These are phyloP conservation scores for Phaeosphaeria sp. DNA, from an alignment of 2,329 filamentous ascomycete genomes.

Conservation along the genomic window DNA sequence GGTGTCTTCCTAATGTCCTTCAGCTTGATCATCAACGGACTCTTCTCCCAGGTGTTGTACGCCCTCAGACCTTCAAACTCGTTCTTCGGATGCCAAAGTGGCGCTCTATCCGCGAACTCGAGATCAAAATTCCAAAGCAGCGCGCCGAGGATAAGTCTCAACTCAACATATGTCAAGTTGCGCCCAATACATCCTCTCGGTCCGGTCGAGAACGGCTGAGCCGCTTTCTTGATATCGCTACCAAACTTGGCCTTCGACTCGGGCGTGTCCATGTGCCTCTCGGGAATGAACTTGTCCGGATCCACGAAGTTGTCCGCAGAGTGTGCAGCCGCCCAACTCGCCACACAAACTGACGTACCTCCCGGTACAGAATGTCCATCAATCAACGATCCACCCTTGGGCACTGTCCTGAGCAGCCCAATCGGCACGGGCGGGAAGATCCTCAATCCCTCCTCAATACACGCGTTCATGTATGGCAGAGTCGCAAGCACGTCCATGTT, in stretches of 20 bases:
- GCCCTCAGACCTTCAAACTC: conserved; percentile 37
- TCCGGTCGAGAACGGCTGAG: conserved; percentile 40
- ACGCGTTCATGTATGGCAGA: conserved; percentile 53
- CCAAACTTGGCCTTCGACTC: conserved; percentile 20
- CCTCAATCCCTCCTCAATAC: conserved; percentile 55
- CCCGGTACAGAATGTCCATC: conserved; percentile 48
- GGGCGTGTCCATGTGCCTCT: conserved; percentile 40
- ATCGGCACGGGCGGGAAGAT: conserved; percentile 55
- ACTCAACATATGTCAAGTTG: conserved; percentile 44
- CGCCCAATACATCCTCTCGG: conserved; percentile 42
- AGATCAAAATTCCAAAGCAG: conserved; percentile 46
- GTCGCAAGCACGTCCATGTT: conserved; percentile 36
- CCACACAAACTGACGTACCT: conserved; percentile 34
- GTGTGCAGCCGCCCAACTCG: conserved; percentile 37
- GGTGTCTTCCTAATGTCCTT: conserved; percentile 34
- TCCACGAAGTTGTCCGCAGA: conserved; percentile 39
- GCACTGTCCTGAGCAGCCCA: conserved; percentile 47
- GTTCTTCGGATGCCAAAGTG: conserved; percentile 35
- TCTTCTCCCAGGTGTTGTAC: conserved; percentile 45
- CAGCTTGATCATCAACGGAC: conserved; percentile 38
- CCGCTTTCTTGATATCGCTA: conserved; percentile 36
- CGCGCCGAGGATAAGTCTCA: conserved; percentile 39
- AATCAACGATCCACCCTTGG: conserved; percentile 45
- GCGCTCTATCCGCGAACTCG: conserved; percentile 38
- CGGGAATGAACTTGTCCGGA: conserved; percentile 43